Evolutionary conservation across 2,329 filamentous ascomycete genomes (phyloP).

Genomic region (Fusarium sp.): DNA sequence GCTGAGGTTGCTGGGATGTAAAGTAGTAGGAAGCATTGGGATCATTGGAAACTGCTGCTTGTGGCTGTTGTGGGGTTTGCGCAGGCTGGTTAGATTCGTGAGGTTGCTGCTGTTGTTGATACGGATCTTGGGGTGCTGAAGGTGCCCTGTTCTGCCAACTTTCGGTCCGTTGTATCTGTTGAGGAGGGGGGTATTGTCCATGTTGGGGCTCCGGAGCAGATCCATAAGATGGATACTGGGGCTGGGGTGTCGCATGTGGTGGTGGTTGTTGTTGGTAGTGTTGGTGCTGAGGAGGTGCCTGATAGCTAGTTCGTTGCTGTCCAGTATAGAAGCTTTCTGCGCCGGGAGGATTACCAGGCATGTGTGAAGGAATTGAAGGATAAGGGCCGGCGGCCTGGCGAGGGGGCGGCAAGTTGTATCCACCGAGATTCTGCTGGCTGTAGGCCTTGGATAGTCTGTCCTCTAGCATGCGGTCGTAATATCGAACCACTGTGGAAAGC

Average conservation of each 20-base stretch:
- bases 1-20: slow-evolving; percentile 51
- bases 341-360: slow-evolving; percentile 58
- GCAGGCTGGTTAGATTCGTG: slow-evolving; percentile 43
- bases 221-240: slow-evolving; percentile 55
- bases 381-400: slow-evolving; percentile 71
- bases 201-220: slow-evolving; percentile 53
- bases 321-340: slow-evolving; percentile 86
- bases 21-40: slow-evolving; percentile 68
- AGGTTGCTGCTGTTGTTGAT: slow-evolving; percentile 40
- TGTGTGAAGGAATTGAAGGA: slow-evolving; percentile 70
- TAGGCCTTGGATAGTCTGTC: slow-evolving; percentile 94
- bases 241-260: slow-evolving; percentile 45
- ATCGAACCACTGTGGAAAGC: slow-evolving; percentile 92
- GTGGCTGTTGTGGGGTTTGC: slow-evolving; percentile 45
- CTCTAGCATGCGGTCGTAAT: slow-evolving; percentile 98
- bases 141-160: slow-evolving; percentile 60
- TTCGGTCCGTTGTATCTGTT: slow-evolving; percentile 58
- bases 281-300: slow-evolving; percentile 57
- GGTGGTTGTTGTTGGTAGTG: slow-evolving; percentile 47
- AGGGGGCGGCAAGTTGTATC: slow-evolving; percentile 65
- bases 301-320: slow-evolving; percentile 62
- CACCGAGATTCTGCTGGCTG: slow-evolving; percentile 76
- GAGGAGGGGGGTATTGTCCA: slow-evolving; percentile 57
- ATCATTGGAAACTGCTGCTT: slow-evolving; percentile 53
- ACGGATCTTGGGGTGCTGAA: slow-evolving; percentile 49